Evolutionary conservation across 257 asterid genomes (phyloP).

Genomic region (Nicotiana attenuata): DNA sequence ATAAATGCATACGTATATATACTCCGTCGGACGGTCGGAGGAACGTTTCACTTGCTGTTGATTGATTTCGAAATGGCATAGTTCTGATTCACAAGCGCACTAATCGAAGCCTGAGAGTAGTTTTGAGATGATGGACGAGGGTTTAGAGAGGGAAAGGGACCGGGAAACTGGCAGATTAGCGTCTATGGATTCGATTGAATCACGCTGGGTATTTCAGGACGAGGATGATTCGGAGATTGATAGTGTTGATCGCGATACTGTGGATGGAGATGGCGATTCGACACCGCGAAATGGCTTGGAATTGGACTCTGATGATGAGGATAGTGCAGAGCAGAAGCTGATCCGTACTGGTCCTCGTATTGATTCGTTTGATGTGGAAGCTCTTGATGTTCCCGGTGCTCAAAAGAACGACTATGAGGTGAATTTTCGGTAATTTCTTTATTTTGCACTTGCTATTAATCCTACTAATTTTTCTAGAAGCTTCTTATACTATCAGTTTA

Average conservation of each 20-base stretch:
- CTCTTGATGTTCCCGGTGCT: slow-evolving; percentile 92
- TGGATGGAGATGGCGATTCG: slow-evolving; percentile 37
- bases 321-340: slow-evolving; percentile 68
- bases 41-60: neutral
- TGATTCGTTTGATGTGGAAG: slow-evolving; percentile 96
- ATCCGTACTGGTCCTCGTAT: slow-evolving; percentile 93
- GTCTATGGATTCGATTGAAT: slow-evolving; percentile 88
- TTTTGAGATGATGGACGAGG: slow-evolving; percentile 58
- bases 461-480: neutral
- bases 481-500: neutral
- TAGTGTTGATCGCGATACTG: slow-evolving; percentile 33
- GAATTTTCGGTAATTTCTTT: neutral
- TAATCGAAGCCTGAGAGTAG: neutral
- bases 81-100: no score
- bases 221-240: slow-evolving; percentile 56
- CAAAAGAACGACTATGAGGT: slow-evolving; percentile 79
- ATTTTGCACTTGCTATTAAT: neutral
- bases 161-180: slow-evolving; percentile 58
- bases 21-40: neutral
- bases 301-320: slow-evolving; percentile 72
- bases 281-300: slow-evolving; percentile 35
- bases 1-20: neutral
- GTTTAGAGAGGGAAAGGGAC: slow-evolving; percentile 84
- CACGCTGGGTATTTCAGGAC: slow-evolving; percentile 95
- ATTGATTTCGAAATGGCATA: neutral